Conservation (phyloP, 2,329 filamentous ascomycete genomes). For the Fusarium sp. region DNA sequence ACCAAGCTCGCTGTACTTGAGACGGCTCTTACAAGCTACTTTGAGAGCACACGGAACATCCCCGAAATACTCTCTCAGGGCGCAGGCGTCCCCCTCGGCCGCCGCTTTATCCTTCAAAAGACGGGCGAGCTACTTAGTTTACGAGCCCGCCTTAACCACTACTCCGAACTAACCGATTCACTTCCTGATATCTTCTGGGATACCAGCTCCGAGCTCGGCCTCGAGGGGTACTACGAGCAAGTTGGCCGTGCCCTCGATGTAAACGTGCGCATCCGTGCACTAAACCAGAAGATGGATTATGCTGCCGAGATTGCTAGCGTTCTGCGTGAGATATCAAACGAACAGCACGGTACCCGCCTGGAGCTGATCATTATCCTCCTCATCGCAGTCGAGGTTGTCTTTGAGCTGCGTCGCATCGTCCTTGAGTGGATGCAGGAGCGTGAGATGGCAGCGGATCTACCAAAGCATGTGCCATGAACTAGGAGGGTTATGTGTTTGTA, state of each 20-base stretch:
- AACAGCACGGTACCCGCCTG: conserved; percentile 87
- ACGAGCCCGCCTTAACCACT: conserved; percentile 93
- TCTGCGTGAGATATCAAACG: conserved; percentile 86
- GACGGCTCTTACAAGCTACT: conserved; percentile 83
- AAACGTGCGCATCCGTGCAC: conserved; percentile 85
- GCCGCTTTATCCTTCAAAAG: conserved; percentile 88
- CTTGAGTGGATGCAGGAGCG: conserved; percentile 66
- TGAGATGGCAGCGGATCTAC: conserved; percentile 38
- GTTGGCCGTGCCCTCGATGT: conserved; percentile 92
- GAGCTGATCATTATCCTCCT: conserved; percentile 97
- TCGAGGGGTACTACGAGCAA: conserved; percentile 96
- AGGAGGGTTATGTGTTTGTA: conserved; percentile 11
- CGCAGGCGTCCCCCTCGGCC: conserved; percentile 56
- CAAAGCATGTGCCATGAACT: conserved; percentile 2
- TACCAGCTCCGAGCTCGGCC: conserved; percentile 83
- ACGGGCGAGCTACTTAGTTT: conserved; percentile 92
- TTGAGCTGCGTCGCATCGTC: conserved; percentile 82
- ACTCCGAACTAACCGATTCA: conserved; percentile 95
- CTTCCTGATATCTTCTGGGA: conserved; percentile 99
- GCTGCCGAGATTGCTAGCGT: conserved; percentile 95
- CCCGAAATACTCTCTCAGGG: conserved; percentile 80
- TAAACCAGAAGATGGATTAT: conserved; percentile 99
- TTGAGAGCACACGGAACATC: conserved; percentile 86
- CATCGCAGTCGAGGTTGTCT: conserved; percentile 91
- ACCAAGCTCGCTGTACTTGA: conserved; percentile 96